Base-by-base conservation (phyloP, 345 rosid species). In the Citrus sp. region DNA sequence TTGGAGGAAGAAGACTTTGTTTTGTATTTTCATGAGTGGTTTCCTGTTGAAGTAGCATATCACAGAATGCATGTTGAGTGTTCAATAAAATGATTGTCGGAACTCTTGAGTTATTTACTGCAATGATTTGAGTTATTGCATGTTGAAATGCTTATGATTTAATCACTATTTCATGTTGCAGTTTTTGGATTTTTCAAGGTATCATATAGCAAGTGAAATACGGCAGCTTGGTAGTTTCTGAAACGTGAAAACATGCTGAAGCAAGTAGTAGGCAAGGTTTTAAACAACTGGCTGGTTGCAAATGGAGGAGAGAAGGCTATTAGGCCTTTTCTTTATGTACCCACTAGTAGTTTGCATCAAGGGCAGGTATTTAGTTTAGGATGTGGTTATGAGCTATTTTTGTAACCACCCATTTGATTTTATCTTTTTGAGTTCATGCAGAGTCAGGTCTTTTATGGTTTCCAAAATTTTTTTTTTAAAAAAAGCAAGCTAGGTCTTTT, bases 201-300 rank as follows among this genome's bases (percentile, higher is more conserved):
- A 30, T 34, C 27, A 14, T 38, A 28, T 22, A 65, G 42, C 58
- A 13, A 34, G 67, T 56, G 66, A 1, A 35, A 58, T 42, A 56
- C 13, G 6, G 4, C 54, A 58, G 16, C n/a, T n/a, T 34, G 24
- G 7, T 35, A 14, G 16, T 75, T 14, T 58, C 21, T 75, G 76
- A 66, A 77, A 78, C 76, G 21, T 67, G 71, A 28, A 71, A 77
- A 70, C 32, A 88, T 88, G 91, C 83, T 89, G 83, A 91, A 82
- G 84, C 88, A 88, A 80, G 89, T 81, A 24, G 42, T 88, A 77
- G 73, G 79, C 67, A 86, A 84, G 85, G 79, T 80, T 60, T 78
- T 82, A 5, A 73, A 42, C 68, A 79, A 72, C 75, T 77, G 79
- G 32, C 49, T 80, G 51, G 60, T 74, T 58, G 73, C 62, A 63